Base-by-base conservation (phyloP, 176 grass and related monocot genomes). In the Bolboschoenus planiculmis region DNA sequence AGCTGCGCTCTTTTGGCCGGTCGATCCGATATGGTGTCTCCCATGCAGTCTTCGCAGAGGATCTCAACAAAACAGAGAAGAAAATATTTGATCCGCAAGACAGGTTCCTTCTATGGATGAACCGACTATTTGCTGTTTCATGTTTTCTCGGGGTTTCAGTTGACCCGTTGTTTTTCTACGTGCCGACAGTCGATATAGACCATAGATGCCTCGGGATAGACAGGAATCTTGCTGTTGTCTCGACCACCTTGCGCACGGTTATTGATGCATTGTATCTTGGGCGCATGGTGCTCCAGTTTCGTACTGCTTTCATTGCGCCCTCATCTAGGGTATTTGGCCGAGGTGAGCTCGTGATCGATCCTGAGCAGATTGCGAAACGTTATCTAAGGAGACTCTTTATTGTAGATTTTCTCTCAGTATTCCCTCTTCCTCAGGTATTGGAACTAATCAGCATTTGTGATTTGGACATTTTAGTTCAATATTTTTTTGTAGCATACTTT, bases 81-180 rank as follows among this genome's bases (percentile, higher is more conserved):
- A 89, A 87, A 56, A 97, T 97, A 86, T 91, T 97, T 47, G 92
- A 97, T 87, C 95, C 92, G 59, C 95, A 97, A 83, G 92, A 94
- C 68, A 88, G 48, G 61, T 15, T 92, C 56, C 87, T 97, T 26
- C 74, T 89, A 58, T 72, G 88, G 0, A 91, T 97, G 7, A 92
- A 97, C 79, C 88, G 87, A 62, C 71, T 91, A 3, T 94, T 97
- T 44, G 55, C 92, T 7, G 73, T 92, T 66, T 91, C 92, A 11
- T 92, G 95, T 84, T 89, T 97, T 81, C 15, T 97, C 16, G 87
- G 91, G 56, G 77, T 94, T 62, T 87, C 95, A 6, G 80, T 97
- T 73, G 95, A 97, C 86, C 92, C 95, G 5, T 86, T 97, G 83
- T 97, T 97, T 83, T 91, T 94, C 66, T 97, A 92, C 80, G 78